These are phyloP conservation scores for Chalara sp. DNA, from an alignment of 2,329 filamentous ascomycete species.

Conservation along the genomic window DNA sequence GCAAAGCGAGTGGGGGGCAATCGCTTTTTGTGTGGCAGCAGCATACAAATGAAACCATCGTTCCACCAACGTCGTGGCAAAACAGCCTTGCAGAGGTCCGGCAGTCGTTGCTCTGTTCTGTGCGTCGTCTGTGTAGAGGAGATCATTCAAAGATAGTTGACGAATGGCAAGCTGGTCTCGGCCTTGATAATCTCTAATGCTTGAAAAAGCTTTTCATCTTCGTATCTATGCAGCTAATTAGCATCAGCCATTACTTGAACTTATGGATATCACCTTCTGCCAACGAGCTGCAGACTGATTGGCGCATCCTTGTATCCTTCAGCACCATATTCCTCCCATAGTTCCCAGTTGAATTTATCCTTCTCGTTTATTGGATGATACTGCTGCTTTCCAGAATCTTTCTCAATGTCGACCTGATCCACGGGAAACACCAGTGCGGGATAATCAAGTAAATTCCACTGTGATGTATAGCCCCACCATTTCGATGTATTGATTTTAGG, in stretches of 20 bases:
- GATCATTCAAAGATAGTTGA: neutral
- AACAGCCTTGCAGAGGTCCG: neutral
- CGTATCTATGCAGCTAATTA: constrained; percentile 22
- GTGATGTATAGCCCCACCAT: constrained; percentile 59
- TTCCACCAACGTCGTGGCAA: neutral
- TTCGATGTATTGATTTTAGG: constrained; percentile 40
- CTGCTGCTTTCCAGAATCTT: constrained; percentile 18
- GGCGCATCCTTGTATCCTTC: constrained; percentile 34
- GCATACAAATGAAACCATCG: neutral
- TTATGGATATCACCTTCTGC: constrained; percentile 18
- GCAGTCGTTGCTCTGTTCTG: no score
- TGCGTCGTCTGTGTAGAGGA: no score
- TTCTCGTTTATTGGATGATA: constrained; percentile 28
- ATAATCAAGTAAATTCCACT: constrained; percentile 67
- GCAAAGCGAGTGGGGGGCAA: neutral
- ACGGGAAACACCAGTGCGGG: constrained; percentile 56
- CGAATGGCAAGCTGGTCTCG: constrained; percentile 27
- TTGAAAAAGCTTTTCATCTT: constrained; percentile 32
- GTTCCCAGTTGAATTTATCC: constrained; percentile 25
- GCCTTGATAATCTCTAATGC: constrained; percentile 28
- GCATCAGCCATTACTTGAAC: constrained; percentile 3
- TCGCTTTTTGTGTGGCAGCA: neutral
- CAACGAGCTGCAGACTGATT: constrained; percentile 34
- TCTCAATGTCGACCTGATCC: constrained; percentile 25
- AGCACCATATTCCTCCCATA: constrained; percentile 29